These are phyloP conservation scores for Chlamydomonas schloesseri DNA, from an alignment of 139 green algal species.

Conservation along the genomic window DNA sequence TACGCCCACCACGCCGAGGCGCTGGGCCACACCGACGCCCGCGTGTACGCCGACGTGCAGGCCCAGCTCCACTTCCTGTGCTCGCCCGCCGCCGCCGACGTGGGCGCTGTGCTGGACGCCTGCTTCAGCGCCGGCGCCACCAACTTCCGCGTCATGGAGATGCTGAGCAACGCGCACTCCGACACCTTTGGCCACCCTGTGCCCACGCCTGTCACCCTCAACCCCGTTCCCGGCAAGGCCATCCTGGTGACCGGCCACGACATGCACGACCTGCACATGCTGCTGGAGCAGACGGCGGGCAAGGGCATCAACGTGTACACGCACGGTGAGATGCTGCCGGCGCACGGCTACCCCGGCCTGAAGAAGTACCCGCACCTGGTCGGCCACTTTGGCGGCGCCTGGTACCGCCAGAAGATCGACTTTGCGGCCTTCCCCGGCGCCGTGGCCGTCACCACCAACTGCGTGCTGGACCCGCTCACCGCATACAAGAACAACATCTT, in stretches of 20 bases:
- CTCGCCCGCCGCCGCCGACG: conserved; percentile 37
- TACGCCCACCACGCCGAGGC: conserved; percentile 74
- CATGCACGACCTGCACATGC: conserved; percentile 77
- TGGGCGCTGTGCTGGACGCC: conserved; percentile 60
- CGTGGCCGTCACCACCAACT: conserved; percentile 85
- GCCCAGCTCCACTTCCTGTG: conserved; percentile 52
- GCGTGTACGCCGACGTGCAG: conserved; percentile 62
- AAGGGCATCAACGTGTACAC: conserved; percentile 84
- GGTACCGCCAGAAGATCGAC: conserved; percentile 77
- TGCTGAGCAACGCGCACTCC: conserved; percentile 73
- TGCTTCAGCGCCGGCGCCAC: conserved; percentile 60
- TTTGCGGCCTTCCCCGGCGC: conserved; percentile 72
- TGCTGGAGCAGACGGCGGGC: conserved; percentile 78
- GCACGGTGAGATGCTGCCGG: conserved; percentile 83
- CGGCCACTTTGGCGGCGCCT: conserved; percentile 77
- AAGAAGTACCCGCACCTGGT: conserved; percentile 71
- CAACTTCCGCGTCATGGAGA: conserved; percentile 72
- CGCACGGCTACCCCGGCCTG: conserved; percentile 78
- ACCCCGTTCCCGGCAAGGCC: conserved; percentile 70
- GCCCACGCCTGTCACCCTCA: conserved; percentile 70
- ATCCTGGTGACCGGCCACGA: conserved; percentile 86
- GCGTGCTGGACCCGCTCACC: conserved; percentile 73
- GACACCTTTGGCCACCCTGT: conserved; percentile 69
- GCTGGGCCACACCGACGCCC: conserved; percentile 52
- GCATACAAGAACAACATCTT: conserved; percentile 73